Conservation (phyloP, 2,329 filamentous ascomycete species). For the Microcera coccophila region DNA sequence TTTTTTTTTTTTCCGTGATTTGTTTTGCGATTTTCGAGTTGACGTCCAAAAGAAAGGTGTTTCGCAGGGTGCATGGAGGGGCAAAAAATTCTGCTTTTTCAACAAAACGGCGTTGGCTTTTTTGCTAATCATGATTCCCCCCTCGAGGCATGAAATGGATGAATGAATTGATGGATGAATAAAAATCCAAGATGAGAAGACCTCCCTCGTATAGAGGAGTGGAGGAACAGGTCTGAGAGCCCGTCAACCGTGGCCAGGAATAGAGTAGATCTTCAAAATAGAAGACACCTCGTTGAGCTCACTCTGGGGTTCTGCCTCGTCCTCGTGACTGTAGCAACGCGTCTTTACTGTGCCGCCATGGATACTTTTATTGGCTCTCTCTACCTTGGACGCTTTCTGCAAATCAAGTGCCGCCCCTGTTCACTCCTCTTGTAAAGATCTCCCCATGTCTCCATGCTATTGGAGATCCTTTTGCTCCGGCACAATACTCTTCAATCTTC, state of each 20-base stretch:
- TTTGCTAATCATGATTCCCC: slow-evolving; percentile 28
- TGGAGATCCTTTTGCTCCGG: slow-evolving; percentile 60
- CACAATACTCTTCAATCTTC: slow-evolving; percentile 62
- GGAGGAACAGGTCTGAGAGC: slow-evolving; percentile 13
- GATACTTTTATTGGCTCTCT: too few species aligned
- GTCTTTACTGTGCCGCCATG: too few species aligned
- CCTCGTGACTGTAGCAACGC: too few species aligned
- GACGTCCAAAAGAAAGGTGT: slow-evolving; percentile 6
- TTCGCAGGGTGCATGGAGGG: slow-evolving; percentile 17
- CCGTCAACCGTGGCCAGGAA: slow-evolving; percentile 39
- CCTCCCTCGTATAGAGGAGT: neutral
- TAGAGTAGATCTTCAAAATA: slow-evolving; percentile 13
- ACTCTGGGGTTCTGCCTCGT: too few species aligned
- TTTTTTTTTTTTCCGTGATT: slow-evolving; percentile 14
- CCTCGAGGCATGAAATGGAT: slow-evolving; percentile 15
- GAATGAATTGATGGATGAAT: slow-evolving; percentile 4
- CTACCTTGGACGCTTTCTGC: too few species aligned
- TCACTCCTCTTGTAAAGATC: neutral
- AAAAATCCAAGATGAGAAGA: neutral
- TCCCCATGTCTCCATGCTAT: slow-evolving; percentile 14
- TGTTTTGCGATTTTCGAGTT: slow-evolving; percentile 8
- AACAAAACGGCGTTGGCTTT: slow-evolving; percentile 32
- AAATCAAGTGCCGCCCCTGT: neutral
- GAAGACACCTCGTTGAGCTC: too few species aligned
- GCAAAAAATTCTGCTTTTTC: slow-evolving; percentile 32